Base-by-base conservation (phyloP, 2,329 filamentous ascomycete genomes). In the Salinomyces thailandicus region DNA sequence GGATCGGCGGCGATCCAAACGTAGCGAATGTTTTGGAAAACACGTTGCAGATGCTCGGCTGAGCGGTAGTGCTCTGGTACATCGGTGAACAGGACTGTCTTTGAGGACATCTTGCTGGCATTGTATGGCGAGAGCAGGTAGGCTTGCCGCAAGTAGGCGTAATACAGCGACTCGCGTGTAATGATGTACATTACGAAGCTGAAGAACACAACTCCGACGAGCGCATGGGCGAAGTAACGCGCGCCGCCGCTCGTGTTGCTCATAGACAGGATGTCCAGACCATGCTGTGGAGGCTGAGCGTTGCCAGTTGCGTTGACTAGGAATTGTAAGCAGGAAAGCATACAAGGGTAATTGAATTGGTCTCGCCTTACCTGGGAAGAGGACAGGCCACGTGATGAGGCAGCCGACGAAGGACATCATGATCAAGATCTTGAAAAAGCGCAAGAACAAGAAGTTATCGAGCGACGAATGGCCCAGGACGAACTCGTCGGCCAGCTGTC, bases 311-410 rank as follows among this genome's bases (percentile, higher is more conserved):
- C 58, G 44, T 67, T 64, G 55, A 68, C 55, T 35, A 22, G 14
- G 4, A 52, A 93, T 83, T 11, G 78, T 79, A 46, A 96, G 68
- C 2, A 82, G 63, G 52, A 14, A 26, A 5, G 5, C 32, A 14
- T 9, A n/a, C 5, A n/a, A 5, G 8, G 4, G 12, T 4, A 35
- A 26, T 19, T 8, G 8, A n/a, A 7, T 24, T 24, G 7, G 9
- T 26, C 9, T 26, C n/a, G 22, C 22, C 8, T 13, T 36, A 31
- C 24, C 34, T 2, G 63, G 63, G 37, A 68, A 64, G 4, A 68
- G 48, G n/a, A 68, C 49, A 0, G 64, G 60, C 60, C 63, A 66
- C 2, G 63, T 66, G 45, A 68, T 59, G 35, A 55, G 27, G 43
- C 57, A 62, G n/a, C 65, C 65, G 12, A 65, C 47, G 35, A 68